Conservation (phyloP, 768 basidiomycete genomes). For the Trametes maxima region DNA sequence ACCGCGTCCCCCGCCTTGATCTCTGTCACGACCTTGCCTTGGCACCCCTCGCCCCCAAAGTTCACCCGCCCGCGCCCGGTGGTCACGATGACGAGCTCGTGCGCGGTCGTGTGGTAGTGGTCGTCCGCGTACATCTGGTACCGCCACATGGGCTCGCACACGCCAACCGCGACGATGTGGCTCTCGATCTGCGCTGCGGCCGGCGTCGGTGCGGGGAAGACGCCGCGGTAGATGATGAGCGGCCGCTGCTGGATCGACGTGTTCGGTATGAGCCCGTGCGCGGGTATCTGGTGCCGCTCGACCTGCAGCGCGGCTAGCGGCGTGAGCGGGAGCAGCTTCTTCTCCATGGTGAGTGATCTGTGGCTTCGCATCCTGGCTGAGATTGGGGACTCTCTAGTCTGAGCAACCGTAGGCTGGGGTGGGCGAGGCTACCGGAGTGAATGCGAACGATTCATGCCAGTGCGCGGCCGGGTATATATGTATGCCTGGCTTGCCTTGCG, state of each 20-base stretch:
- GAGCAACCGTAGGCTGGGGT: not conserved
- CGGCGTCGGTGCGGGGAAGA: slow-evolving; percentile 29
- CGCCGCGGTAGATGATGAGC: slow-evolving; percentile 41
- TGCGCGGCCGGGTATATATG: not conserved
- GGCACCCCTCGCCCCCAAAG: slow-evolving; percentile 44
- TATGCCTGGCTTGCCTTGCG: not conserved
- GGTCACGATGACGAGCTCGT: slow-evolving; percentile 43
- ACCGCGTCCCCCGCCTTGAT: slow-evolving; percentile 43
- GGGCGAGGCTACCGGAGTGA: not conserved
- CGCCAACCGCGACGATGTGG: slow-evolving; percentile 37
- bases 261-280: slow-evolving; percentile 39
- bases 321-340: slow-evolving; percentile 22
- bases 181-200: slow-evolving; percentile 35
- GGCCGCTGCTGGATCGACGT: slow-evolving; percentile 39
- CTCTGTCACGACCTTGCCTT: slow-evolving; percentile 34
- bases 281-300: slow-evolving; percentile 37
- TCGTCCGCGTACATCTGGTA: slow-evolving; percentile 45
- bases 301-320: slow-evolving; percentile 32
- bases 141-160: slow-evolving; percentile 43
- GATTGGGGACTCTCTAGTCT: too few relatives aligned
- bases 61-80: slow-evolving; percentile 39
- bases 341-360: slow-evolving; percentile 9
- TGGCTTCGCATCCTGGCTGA: not conserved
- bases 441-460: not conserved
- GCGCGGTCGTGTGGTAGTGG: slow-evolving; percentile 47